Evolutionary conservation across 371 early-diverging fungal genomes (phyloP).

Genomic region (Circinella umbellata): DNA sequence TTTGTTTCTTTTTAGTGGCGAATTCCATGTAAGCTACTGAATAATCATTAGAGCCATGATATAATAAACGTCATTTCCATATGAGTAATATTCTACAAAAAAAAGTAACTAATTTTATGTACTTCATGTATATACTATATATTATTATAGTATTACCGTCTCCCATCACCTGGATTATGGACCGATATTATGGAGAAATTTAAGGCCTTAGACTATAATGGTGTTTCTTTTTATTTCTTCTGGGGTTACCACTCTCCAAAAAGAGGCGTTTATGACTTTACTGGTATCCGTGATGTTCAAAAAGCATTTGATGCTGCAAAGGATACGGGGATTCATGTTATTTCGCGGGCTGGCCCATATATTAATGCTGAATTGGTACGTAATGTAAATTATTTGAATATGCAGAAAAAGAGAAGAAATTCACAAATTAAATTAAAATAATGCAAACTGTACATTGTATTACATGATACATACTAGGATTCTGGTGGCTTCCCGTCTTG

Average conservation of each 20-base stretch:
- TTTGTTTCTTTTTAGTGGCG: slow-evolving; percentile 17
- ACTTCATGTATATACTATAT: neutral
- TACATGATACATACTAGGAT: slow-evolving; percentile 7
- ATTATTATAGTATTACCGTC: slow-evolving; percentile 17
- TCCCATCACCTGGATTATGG: slow-evolving; percentile 25
- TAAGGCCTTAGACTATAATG: slow-evolving; percentile 28
- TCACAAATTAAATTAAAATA: no score
- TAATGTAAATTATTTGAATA: neutral
- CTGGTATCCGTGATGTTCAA: slow-evolving; percentile 30
- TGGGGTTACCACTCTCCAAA: slow-evolving; percentile 33
- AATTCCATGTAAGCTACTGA: slow-evolving; percentile 18
- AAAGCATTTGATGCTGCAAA: slow-evolving; percentile 23
- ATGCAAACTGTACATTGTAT: no score
- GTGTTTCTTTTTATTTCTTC: slow-evolving; percentile 30
- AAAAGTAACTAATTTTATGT: neutral
- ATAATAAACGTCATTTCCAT: neutral
- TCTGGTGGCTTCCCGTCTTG: slow-evolving; percentile 22
- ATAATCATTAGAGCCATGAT: no score
- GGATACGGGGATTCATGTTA: slow-evolving; percentile 26
- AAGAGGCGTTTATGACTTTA: slow-evolving; percentile 26
- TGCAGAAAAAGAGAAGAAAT: neutral
- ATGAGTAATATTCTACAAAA: neutral
- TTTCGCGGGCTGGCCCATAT: slow-evolving; percentile 32
- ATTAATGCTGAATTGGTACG: slow-evolving; percentile 26
- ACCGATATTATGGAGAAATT: slow-evolving; percentile 27